Evolutionary conservation across 1,139 yeast genomes (phyloP).

Genomic region (Yarrowia galli): DNA sequence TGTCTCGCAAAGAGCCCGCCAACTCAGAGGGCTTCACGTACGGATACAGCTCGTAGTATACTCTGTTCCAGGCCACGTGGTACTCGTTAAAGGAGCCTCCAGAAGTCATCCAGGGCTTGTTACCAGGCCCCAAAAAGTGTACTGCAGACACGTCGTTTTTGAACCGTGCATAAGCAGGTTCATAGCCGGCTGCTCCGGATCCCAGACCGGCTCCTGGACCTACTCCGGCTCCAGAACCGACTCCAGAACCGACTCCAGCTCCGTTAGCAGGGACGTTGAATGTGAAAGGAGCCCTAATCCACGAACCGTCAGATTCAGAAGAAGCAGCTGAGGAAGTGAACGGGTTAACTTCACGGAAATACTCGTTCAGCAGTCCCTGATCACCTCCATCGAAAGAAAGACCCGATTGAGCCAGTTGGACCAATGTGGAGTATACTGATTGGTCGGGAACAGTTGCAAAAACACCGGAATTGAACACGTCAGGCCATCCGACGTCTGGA

Average conservation of each 20-base stretch:
- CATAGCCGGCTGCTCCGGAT: conserved; percentile 75
- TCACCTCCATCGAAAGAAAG: conserved; percentile 92
- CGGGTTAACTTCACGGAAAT: conserved; percentile 57
- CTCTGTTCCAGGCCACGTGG: conserved; percentile 44
- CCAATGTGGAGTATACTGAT: conserved; percentile 57
- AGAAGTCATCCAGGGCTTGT: conserved; percentile 74
- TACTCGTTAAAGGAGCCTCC: conserved; percentile 39
- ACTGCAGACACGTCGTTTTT: conserved; percentile 62
- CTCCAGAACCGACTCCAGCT: conserved; percentile 18
- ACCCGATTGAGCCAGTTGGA: conserved; percentile 50
- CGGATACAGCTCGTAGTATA: conserved; percentile 40
- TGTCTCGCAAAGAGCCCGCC: conserved; percentile 23
- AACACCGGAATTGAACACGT: conserved; percentile 90
- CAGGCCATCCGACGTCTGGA: conserved; percentile 98
- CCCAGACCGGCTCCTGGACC: conserved; percentile 9
- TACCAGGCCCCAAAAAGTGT: conserved; percentile 77
- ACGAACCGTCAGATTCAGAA: conserved; percentile 43
- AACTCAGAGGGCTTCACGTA: conserved; percentile 17
- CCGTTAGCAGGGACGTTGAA: conserved; percentile 79
- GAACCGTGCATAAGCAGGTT: conserved; percentile 79
- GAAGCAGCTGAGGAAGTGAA: background rate
- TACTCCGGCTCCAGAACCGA: background rate
- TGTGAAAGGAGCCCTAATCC: conserved; percentile 79
- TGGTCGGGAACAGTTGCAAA: conserved; percentile 69
- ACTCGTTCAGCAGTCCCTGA: conserved; percentile 89